Conservation (phyloP, 2,329 filamentous ascomycete species). For the Fusarium sp. region DNA sequence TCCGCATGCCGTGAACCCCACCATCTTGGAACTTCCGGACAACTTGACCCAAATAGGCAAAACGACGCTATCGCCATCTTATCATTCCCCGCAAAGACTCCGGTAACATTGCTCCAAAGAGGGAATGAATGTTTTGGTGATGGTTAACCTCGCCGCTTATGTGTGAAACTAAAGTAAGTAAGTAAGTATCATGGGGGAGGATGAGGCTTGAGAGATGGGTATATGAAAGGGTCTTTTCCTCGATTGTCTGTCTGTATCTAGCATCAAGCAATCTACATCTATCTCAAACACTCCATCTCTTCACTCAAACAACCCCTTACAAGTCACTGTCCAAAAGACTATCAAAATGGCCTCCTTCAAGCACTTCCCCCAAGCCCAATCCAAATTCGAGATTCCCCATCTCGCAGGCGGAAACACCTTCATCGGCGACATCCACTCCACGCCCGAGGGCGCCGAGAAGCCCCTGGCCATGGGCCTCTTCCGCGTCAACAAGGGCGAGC, state of each 20-base stretch:
- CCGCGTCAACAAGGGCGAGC: slow-evolving; percentile 71
- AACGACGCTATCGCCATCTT: slow-evolving; percentile 22
- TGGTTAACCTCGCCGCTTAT: not conserved
- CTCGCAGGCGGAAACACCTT: slow-evolving; percentile 74
- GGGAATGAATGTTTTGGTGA: not conserved
- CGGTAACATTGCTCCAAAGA: slow-evolving; percentile 32
- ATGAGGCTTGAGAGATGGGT: not conserved
- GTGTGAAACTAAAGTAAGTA: not conserved
- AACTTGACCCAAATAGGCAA: slow-evolving; percentile 33
- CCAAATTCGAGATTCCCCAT: slow-evolving; percentile 67
- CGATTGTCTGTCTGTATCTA: not conserved
- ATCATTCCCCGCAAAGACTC: slow-evolving; percentile 3
- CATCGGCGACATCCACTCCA: slow-evolving; percentile 68
- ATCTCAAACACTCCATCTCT: not conserved
- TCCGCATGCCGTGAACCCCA: slow-evolving; percentile 3
- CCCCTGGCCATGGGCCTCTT: slow-evolving; percentile 72
- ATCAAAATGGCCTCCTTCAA: slow-evolving; percentile 53
- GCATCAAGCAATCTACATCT: not conserved
- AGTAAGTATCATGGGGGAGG: not conserved
- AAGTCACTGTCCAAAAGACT: not conserved
- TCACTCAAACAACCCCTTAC: not conserved
- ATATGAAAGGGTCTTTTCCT: slow-evolving; percentile 23
- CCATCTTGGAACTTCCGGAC: slow-evolving; percentile 3
- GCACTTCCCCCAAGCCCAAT: slow-evolving; percentile 66
- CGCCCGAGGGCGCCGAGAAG: slow-evolving; percentile 62